Evolutionary conservation across 805 yeast genomes (phyloP).

Genomic region (Yamadazyma sp.): DNA sequence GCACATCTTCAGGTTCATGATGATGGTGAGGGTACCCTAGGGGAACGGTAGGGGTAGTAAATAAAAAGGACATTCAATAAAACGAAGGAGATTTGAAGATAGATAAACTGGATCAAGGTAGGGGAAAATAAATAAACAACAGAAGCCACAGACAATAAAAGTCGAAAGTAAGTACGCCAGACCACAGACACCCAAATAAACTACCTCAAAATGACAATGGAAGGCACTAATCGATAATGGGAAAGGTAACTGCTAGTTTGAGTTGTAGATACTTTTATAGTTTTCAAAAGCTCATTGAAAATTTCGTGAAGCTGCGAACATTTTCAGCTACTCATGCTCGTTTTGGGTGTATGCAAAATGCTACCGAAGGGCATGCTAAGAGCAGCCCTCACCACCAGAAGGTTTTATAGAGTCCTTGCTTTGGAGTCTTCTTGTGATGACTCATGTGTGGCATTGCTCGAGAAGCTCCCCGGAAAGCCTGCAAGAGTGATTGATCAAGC

Average conservation of each 20-base stretch:
- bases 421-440: slow-evolving; percentile 96
- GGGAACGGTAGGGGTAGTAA: slow-evolving; percentile 37
- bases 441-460: slow-evolving; percentile 80
- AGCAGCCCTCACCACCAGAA: neutral
- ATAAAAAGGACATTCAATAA: slow-evolving; percentile 12
- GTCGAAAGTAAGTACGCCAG: no score
- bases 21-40: slow-evolving; percentile 30
- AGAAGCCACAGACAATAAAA: no score
- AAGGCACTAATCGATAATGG: no score
- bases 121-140: no score
- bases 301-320: slow-evolving; percentile 1
- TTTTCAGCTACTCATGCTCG: no score
- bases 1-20: slow-evolving; percentile 11
- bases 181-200: no score
- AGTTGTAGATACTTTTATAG: no score
- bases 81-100: no score
- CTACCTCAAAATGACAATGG: no score
- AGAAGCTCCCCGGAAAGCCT: slow-evolving; percentile 40
- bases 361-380: neutral
- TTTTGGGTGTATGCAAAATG: no score
- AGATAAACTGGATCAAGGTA: no score
- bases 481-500: slow-evolving; percentile 57
- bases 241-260: no score
- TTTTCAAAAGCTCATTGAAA: slow-evolving; percentile 1
- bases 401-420: slow-evolving; percentile 68